Evolutionary conservation across 305 asterid species (phyloP).

Genomic region (Nicotiana rustica): DNA sequence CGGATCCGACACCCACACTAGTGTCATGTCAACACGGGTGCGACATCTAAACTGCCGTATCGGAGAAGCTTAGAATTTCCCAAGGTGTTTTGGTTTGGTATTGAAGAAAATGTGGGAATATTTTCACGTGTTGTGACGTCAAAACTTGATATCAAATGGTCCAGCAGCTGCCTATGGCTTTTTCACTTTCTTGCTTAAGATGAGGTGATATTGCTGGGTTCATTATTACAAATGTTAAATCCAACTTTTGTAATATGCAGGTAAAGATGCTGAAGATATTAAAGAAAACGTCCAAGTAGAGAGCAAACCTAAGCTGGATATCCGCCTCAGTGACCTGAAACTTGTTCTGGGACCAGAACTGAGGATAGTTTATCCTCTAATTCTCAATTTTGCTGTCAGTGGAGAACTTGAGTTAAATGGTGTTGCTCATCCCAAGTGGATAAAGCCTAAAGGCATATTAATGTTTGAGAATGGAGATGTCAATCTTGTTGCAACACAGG

Average conservation of each 20-base stretch:
- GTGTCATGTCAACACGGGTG: no score
- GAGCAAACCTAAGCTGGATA: conserved; percentile 84
- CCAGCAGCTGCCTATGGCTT: conserved; percentile 28
- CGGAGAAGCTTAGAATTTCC: neutral
- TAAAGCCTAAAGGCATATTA: conserved; percentile 90
- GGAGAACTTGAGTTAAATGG: conserved; percentile 99
- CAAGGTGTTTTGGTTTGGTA: conserved; percentile 22
- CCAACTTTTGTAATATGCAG: conserved; percentile 51
- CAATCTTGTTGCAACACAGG: conserved; percentile 99
- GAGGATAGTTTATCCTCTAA: conserved; percentile 91
- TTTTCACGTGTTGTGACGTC: conserved; percentile 21
- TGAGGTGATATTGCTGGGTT: conserved; percentile 25
- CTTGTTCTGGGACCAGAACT: conserved; percentile 93
- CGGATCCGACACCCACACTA: no score
- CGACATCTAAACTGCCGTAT: no score
- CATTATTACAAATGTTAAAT: conserved; percentile 6
- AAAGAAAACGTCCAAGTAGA: conserved; percentile 76
- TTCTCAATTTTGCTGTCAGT: conserved; percentile 95
- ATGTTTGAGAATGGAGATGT: conserved; percentile 97
- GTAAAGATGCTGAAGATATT: conserved; percentile 75
- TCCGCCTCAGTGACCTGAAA: conserved; percentile 84
- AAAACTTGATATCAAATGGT: conserved; percentile 29
- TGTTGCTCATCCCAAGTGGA: conserved; percentile 90
- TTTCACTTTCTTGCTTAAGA: neutral
- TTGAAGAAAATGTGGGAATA: conserved; percentile 1